These are phyloP conservation scores for Tephrocybe sp. DNA, from an alignment of 768 basidiomycete genomes.

Conservation along the genomic window DNA sequence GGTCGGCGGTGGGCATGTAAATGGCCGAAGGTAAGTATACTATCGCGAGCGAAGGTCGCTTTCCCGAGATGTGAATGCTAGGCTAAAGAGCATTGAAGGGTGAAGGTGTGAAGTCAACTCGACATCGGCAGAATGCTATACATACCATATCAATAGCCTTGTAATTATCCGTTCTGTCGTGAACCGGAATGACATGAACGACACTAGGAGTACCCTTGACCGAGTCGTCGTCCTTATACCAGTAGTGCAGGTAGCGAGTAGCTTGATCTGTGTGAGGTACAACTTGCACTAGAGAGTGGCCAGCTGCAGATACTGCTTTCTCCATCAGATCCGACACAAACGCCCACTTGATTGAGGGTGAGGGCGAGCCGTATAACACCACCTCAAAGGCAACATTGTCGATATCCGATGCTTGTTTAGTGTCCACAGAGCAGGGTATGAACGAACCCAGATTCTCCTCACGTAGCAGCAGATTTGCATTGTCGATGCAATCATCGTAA, in stretches of 20 bases:
- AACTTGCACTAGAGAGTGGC: slow-evolving; percentile 27
- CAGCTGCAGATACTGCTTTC: slow-evolving; percentile 47
- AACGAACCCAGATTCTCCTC: slow-evolving; percentile 35
- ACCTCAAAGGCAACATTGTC: slow-evolving; percentile 53
- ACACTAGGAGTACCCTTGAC: slow-evolving; percentile 21
- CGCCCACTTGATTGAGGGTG: slow-evolving; percentile 59
- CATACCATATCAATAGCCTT: slow-evolving; percentile 31
- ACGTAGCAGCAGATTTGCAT: slow-evolving; percentile 16
- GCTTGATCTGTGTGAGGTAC: slow-evolving; percentile 23
- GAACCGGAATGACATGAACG: slow-evolving; percentile 32
- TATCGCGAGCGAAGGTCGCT: slow-evolving; percentile 63
- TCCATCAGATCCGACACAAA: slow-evolving; percentile 59
- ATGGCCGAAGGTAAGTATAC: slow-evolving; percentile 60
- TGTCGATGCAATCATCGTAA: slow-evolving; percentile 13
- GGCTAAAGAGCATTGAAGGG: slow-evolving; percentile 44
- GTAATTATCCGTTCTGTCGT: slow-evolving; percentile 37
- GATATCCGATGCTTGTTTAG: slow-evolving; percentile 23
- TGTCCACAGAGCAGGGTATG: slow-evolving; percentile 40
- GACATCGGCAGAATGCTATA: slow-evolving; percentile 29
- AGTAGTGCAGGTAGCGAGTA: slow-evolving; percentile 29
- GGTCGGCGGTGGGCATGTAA: slow-evolving; percentile 31
- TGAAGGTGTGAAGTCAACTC: slow-evolving; percentile 39
- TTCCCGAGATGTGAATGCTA: slow-evolving; percentile 34
- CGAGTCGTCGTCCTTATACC: slow-evolving; percentile 24
- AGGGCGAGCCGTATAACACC: slow-evolving; percentile 65